Evolutionary conservation across 1,284 basidiomycete species (phyloP).

Genomic region (Fomitopsis schrenkii): DNA sequence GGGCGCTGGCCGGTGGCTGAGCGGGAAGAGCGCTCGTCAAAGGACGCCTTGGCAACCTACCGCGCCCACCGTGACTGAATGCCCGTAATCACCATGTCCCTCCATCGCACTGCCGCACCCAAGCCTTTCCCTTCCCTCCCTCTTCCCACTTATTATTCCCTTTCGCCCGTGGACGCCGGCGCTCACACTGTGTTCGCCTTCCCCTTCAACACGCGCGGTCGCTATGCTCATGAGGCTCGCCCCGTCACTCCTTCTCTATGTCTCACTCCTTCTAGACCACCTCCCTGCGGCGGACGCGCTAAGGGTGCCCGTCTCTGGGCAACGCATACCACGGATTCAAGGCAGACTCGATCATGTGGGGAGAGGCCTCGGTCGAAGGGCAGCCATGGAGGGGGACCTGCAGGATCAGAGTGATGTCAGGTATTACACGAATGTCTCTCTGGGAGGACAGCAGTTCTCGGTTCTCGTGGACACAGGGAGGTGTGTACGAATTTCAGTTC

Average conservation of each 20-base stretch:
- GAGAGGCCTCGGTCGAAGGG: constrained; percentile 12
- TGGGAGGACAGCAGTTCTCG: constrained; percentile 44
- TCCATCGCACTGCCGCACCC: neutral
- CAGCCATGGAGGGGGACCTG: constrained; percentile 24
- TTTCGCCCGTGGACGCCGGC: constrained; percentile 1
- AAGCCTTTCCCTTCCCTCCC: neutral
- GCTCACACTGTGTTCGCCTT: neutral
- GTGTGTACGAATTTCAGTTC: constrained; percentile 27
- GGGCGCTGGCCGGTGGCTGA: neutral
- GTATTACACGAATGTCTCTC: constrained; percentile 49
- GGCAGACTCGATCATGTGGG: constrained; percentile 5
- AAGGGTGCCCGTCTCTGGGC: constrained; percentile 17
- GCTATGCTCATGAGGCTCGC: constrained; percentile 20
- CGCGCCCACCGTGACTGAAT: neutral
- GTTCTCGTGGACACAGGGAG: constrained; percentile 68
- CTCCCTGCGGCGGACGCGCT: constrained; percentile 8
- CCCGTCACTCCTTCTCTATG: constrained; percentile 22
- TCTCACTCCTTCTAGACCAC: constrained; percentile 24
- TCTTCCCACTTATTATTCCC: neutral
- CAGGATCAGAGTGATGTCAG: constrained; percentile 41
- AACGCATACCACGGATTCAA: constrained; percentile 2
- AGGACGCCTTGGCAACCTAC: constrained; percentile 3
- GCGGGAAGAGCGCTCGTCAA: neutral
- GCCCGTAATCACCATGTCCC: neutral
- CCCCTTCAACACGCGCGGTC: neutral